Evolutionary conservation across 2,329 filamentous ascomycete genomes (phyloP), one percentile per base, ranked within the genome.

Genomic region (Clonostachys rosea): DNA sequence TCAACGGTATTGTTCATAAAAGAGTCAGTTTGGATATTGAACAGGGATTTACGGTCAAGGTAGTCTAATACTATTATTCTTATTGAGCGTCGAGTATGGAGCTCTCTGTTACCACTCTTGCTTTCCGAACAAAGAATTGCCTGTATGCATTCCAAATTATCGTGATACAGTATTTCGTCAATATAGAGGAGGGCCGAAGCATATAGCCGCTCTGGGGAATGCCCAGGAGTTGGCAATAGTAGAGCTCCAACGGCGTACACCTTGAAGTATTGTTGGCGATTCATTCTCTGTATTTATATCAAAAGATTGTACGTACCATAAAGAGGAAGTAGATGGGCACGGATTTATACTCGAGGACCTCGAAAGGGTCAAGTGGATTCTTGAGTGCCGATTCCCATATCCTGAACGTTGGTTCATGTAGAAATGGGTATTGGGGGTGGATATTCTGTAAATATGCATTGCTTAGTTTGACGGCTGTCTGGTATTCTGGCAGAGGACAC

Each of bases 391-490:
- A 42, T 36, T 40, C 36, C 11, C 7, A n/a, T 17, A 24, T 36
- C 12, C n/a, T 42, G 40, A 48, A 20, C 16, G 64, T 68, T 4
- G 58, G 59, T 14, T 57, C 50, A 47, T 69, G 66, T 2, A 69
- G 51, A 44, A 68, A 68, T 0, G 64, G 65, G 42, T 67, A 69
- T 43, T 68, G 64, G 1, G 61, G 52, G 39, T 68, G 65, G 11
- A 69, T 63, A 18, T 66, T 64, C 34, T 62, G 51, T 45, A 69
- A 69, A 46, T 65, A 69, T 5, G 66, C 64, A 39, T 57, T 47
- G 37, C 55, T 57, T 2, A 59, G 46, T 35, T 18, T 16, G 13
- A 13, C 13, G 12, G 40, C 40, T 7, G 18, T 24, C 13, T n/a
- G n/a, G n/a, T 16, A 24, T 6, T 42, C 40, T 42, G 40, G 40